Conservation (phyloP, 1,284 basidiomycete genomes). For the Apiotrichum laibachii region DNA sequence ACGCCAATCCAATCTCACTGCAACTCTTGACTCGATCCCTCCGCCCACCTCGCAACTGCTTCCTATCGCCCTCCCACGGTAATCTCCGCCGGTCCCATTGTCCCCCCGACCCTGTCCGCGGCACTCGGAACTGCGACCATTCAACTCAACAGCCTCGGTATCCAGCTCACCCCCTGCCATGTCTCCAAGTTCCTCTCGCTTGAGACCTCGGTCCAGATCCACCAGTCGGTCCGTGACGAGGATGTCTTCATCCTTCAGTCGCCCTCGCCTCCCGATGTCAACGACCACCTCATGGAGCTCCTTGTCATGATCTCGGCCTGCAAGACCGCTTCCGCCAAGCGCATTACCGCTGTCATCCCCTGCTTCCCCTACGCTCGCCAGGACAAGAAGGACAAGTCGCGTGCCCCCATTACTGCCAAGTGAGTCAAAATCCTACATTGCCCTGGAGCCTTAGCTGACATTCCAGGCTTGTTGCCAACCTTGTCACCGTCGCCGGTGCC, state of each 20-base stretch:
- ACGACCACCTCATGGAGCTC: conserved; percentile 57
- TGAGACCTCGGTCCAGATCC: conserved; percentile 87
- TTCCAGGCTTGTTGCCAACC: conserved; percentile 76
- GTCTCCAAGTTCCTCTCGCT: conserved; percentile 96
- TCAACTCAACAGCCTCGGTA: conserved; percentile 69
- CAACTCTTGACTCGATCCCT: background rate
- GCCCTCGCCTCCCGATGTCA: conserved; percentile 51
- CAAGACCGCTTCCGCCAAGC: conserved; percentile 92
- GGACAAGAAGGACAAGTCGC: conserved; percentile 97
- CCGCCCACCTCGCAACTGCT: background rate
- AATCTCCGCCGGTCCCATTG: no score
- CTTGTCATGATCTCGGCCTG: conserved; percentile 67
- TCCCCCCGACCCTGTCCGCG: no score
- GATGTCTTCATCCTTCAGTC: conserved; percentile 93
- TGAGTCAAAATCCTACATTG: conserved; percentile 23
- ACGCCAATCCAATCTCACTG: background rate
- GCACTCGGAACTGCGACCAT: no score
- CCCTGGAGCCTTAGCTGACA: background rate
- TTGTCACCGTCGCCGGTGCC: conserved; percentile 92
- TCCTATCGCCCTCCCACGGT: background rate
- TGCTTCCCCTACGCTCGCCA: conserved; percentile 96
- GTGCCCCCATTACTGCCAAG: conserved; percentile 97
- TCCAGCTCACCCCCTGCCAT: conserved; percentile 82
- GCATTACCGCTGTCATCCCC: conserved; percentile 97
- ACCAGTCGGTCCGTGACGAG: conserved; percentile 93